Percentiles rank a stretch among this genome's conserved stretches.
These are phyloP conservation scores for Neltuma alba DNA, from an alignment of 306 rosid genomes.

Conservation along the genomic window DNA sequence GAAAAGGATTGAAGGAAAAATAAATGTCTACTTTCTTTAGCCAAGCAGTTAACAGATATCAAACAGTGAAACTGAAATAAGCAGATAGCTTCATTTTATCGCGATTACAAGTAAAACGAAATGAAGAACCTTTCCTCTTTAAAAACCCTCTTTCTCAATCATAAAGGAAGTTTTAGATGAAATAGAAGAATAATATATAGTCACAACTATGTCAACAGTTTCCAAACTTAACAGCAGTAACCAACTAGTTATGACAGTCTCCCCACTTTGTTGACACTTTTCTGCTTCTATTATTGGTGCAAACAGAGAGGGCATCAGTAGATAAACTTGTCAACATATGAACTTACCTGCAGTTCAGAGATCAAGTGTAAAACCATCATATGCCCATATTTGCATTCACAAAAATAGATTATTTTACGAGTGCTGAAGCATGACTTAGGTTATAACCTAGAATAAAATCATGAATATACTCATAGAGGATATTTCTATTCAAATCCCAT, in stretches of 20 bases:
- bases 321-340: constrained; percentile 50
- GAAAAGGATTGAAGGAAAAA: no score
- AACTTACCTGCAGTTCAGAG: constrained; percentile 71
- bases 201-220: neutral
- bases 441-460: neutral
- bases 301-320: constrained; percentile 45
- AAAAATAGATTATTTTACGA: neutral
- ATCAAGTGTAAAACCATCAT: constrained; percentile 68
- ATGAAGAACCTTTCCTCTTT: neutral
- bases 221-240: neutral
- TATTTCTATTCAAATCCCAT: neutral
- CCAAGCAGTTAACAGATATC: no score
- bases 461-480: neutral
- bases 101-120: no score
- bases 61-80: no score
- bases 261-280: neutral
- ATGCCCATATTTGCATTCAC: constrained; percentile 38
- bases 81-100: no score
- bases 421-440: neutral
- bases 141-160: neutral
- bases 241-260: neutral
- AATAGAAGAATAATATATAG: neutral
- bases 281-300: constrained; percentile 10
- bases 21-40: no score
- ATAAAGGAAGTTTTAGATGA: neutral